Base-by-base conservation (phyloP, 805 yeast genomes). In the Helenozyma rhizophorensis region DNA sequence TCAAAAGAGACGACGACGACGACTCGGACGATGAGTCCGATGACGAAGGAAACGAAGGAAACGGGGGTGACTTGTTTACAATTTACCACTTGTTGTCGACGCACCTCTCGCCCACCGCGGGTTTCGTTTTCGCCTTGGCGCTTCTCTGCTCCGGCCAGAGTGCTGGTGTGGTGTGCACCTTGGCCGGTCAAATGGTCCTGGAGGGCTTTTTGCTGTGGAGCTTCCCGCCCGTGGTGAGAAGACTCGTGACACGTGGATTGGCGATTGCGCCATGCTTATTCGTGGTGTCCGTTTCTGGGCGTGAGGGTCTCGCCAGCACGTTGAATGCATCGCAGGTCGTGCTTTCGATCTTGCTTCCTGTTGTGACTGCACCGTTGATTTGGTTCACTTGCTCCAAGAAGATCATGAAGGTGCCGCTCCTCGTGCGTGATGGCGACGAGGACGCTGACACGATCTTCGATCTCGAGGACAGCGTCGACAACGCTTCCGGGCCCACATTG, bases 111-210 rank as follows among this genome's bases (percentile, higher is more conserved):
- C 82, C 84, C 11, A 77, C 88, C 5, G 97, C 96, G 1, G 97
- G 95, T 5, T 65, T 84, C 8, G 80, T 88, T 0, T 88, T 89
- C 66, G 96, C 96, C 0, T 59, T 87, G 30, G 96, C 96, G 1
- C 73, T 88, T 59, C 65, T 88, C 28, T 88, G 84, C 53, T 80
- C 90, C 10, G 97, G 97, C n/a, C 90, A 88, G 52, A 81, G 93
- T 49, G 96, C 96, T 2, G 96, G 96, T 25, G 84, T 90, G 24
- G 95, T 88, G 13, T 88, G 95, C 53, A 89, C 96, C 0, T 70
- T 89, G 49, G 89, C 96, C 2, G 95, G 96, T 23, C 96, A 88
- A 55, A 85, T 86, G 78, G 94, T 88, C 7, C 78, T 86, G 50
- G 96, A 88, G 56, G 97, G 97, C 1, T 89, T 87, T 48, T 68